These are phyloP conservation scores for Sapria himalayana DNA, from an alignment of 345 rosid genomes.

Conservation along the genomic window DNA sequence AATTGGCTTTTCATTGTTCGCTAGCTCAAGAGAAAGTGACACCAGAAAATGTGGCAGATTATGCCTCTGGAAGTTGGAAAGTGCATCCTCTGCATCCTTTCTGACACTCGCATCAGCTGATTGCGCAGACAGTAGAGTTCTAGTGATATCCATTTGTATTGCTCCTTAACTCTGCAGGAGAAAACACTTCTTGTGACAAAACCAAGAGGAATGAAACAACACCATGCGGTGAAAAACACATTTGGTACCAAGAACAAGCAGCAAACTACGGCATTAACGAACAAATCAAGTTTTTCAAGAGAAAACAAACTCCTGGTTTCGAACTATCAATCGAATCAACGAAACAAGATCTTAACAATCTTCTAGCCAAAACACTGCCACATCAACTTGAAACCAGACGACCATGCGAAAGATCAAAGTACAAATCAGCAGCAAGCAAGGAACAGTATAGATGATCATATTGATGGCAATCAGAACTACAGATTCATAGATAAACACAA, in stretches of 20 bases:
- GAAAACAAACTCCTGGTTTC: background rate
- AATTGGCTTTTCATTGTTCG: constrained; percentile 51
- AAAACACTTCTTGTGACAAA: background rate
- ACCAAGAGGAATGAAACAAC: background rate
- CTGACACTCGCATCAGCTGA: constrained; percentile 55
- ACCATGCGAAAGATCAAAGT: background rate
- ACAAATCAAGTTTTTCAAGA: background rate
- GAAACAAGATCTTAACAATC: background rate
- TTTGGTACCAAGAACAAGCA: background rate
- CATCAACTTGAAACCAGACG: background rate
- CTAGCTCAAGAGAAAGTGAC: constrained; percentile 64
- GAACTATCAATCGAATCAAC: background rate
- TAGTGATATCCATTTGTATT: constrained; percentile 93
- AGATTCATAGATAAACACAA: background rate
- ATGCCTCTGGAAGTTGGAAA: constrained; percentile 65
- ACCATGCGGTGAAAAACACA: background rate
- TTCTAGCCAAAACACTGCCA: background rate
- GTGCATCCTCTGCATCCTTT: constrained; percentile 52
- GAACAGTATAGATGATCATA: background rate
- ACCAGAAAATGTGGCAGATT: constrained; percentile 52
- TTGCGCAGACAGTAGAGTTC: constrained; percentile 58
- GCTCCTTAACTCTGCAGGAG: constrained; percentile 12
- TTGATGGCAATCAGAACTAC: too few relatives aligned
- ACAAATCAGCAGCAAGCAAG: background rate
- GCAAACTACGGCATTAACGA: background rate